These are phyloP conservation scores for Selenicereus undatus DNA, from an alignment of 148 eudicot species.

Conservation along the genomic window DNA sequence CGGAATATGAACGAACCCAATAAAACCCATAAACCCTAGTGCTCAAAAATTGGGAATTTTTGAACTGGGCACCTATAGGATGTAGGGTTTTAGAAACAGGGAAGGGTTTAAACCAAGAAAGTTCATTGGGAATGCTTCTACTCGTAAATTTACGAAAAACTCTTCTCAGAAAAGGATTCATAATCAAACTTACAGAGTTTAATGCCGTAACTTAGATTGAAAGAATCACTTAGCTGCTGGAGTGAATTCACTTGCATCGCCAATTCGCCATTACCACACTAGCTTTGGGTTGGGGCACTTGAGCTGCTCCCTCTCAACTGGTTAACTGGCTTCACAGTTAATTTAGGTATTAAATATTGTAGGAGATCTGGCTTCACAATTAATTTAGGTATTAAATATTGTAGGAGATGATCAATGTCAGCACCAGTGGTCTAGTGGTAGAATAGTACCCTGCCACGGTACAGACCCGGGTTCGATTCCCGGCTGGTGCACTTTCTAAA, in stretches of 20 bases:
- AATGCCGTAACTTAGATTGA: background rate
- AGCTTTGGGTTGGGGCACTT: background rate
- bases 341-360: too few relatives aligned
- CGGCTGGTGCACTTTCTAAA: constrained; percentile 51
- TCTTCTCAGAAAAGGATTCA: constrained; percentile 40
- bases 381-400: too few relatives aligned
- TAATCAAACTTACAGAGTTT: constrained; percentile 28
- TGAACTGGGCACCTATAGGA: constrained; percentile 29
- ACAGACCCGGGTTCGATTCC: constrained; percentile 54
- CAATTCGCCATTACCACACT: background rate
- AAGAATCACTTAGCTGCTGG: background rate
- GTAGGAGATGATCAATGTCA: background rate
- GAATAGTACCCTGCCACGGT: constrained; percentile 54
- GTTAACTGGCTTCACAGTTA: too few relatives aligned
- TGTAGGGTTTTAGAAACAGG: constrained; percentile 6
- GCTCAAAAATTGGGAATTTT: constrained; percentile 28
- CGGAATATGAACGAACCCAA: constrained; percentile 41
- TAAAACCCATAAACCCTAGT: constrained; percentile 29
- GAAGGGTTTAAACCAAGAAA: constrained; percentile 8
- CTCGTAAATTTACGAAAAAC: constrained; percentile 16
- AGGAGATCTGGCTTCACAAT: too few relatives aligned
- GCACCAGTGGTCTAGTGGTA: constrained; percentile 55
- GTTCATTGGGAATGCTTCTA: constrained; percentile 7
- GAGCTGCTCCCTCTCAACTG: too few relatives aligned
- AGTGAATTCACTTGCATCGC: background rate